Conservation (phyloP, 805 yeast genomes). For the Grigorovia jiainica region DNA sequence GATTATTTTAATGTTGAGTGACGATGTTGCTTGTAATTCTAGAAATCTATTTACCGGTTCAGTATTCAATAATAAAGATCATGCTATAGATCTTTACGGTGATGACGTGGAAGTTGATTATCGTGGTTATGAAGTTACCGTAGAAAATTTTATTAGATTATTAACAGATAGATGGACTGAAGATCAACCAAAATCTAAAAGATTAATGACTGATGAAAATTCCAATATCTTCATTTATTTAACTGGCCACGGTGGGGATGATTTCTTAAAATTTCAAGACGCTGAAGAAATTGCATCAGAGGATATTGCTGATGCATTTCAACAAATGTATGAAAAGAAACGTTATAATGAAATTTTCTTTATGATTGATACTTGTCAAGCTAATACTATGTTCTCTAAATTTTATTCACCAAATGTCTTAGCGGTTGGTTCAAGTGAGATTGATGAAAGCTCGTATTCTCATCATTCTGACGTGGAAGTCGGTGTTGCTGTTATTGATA, state of each 20-base stretch:
- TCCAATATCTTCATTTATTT: conserved; percentile 88
- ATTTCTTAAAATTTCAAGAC: conserved; percentile 93
- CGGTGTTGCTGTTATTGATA: conserved; percentile 95
- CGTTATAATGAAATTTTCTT: conserved; percentile 91
- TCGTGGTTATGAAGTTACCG: conserved; percentile 96
- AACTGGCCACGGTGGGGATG: conserved; percentile 99
- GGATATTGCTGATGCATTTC: conserved; percentile 95
- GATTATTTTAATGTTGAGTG: conserved; percentile 90
- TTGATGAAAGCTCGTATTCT: conserved; percentile 87
- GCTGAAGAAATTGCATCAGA: conserved; percentile 94
- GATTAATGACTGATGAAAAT: conserved; percentile 85
- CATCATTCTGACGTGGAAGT: conserved; percentile 93
- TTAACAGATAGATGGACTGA: conserved; percentile 94
- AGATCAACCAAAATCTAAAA: conserved; percentile 85
- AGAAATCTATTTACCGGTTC: conserved; percentile 94
- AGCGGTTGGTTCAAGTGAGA: conserved; percentile 83
- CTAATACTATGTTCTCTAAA: conserved; percentile 92
- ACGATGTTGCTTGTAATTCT: conserved; percentile 95
- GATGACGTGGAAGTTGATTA: conserved; percentile 93
- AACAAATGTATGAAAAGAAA: conserved; percentile 92
- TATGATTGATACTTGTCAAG: conserved; percentile 98
- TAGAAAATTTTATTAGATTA: conserved; percentile 86
- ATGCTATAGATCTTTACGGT: conserved; percentile 87
- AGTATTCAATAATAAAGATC: conserved; percentile 87
- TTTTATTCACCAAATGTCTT: conserved; percentile 87